Percentiles rank a stretch among this genome's conserved stretches.
phyloP scores from a whole-genome alignment of 352 stramenopile genomes.

The Chrysophaeum taylorii region DNA sequence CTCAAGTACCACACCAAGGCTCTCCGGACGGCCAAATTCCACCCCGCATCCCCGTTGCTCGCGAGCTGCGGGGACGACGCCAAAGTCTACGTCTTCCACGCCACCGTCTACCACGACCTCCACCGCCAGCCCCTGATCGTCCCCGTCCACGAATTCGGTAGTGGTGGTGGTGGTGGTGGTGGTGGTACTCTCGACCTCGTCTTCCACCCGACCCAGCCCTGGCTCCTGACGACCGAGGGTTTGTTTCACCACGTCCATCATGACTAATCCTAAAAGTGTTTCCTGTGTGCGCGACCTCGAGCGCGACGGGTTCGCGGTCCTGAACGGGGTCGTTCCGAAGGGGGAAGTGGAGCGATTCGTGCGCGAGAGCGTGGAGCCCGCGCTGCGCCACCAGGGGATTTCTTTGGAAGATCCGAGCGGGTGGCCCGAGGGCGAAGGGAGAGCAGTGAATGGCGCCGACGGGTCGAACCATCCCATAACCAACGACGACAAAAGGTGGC shows the following conservation, averaged over 20 bases:
- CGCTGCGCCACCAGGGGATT: too few relatives aligned
- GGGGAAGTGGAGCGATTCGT: too few relatives aligned
- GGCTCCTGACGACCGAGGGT: too few relatives aligned
- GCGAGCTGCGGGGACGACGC: slow-evolving; percentile 95
- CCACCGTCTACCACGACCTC: slow-evolving; percentile 96
- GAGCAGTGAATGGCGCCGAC: too few relatives aligned
- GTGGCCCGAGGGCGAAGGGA: too few relatives aligned
- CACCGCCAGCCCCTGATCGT: slow-evolving; percentile 98
- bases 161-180: slow-evolving; percentile 78
- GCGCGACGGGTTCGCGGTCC: too few relatives aligned
- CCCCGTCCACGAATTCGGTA: slow-evolving; percentile 94
- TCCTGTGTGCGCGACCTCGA: too few relatives aligned
- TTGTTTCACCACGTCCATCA: background rate
- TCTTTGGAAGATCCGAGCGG: too few relatives aligned
- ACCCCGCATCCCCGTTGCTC: slow-evolving; percentile 88
- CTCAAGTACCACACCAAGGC: slow-evolving; percentile 97
- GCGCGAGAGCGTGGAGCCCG: too few relatives aligned
- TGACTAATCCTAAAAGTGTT: slow-evolving; percentile 18
- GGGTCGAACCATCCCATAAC: too few relatives aligned
- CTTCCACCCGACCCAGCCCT: slow-evolving; percentile 95
- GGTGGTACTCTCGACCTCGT: slow-evolving; percentile 84
- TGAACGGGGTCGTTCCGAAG: too few relatives aligned
- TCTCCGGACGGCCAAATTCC: slow-evolving; percentile 77
- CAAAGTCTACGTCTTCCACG: slow-evolving; percentile 97
- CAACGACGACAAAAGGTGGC: too few relatives aligned